These are phyloP conservation scores for Fusarium sublunatum DNA, from an alignment of 2,329 filamentous ascomycete species.

Conservation along the genomic window DNA sequence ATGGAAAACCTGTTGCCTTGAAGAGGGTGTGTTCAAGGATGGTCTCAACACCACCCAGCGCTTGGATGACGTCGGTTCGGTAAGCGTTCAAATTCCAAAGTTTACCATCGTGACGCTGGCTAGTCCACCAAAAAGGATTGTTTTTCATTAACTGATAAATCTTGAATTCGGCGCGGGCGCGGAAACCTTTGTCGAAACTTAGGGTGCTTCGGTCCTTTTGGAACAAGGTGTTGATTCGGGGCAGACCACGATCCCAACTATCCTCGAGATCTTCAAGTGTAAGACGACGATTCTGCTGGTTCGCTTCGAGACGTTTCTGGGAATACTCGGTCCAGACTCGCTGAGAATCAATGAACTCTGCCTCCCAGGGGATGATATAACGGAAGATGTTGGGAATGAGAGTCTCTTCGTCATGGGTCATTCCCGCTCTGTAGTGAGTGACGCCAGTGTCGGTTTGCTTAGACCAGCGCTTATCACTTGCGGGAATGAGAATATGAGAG, in stretches of 20 bases:
- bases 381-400: constrained; percentile 99
- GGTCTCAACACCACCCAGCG: constrained; percentile 94
- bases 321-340: constrained; percentile 99
- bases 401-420: constrained; percentile 98
- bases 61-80: constrained; percentile 96
- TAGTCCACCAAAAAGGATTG: constrained; percentile 99
- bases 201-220: constrained; percentile 97
- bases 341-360: constrained; percentile 98
- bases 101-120: constrained; percentile 95
- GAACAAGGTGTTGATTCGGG: constrained; percentile 98
- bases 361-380: constrained; percentile 99
- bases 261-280: constrained; percentile 97
- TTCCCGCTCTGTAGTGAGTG: constrained; percentile 95
- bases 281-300: constrained; percentile 94
- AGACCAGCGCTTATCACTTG: constrained; percentile 97
- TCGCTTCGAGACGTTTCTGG: constrained; percentile 95
- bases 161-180: constrained; percentile 95
- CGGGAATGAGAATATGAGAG: constrained; percentile 95
- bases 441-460: constrained; percentile 98
- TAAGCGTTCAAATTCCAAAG: constrained; percentile 98
- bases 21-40: constrained; percentile 97
- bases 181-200: constrained; percentile 98
- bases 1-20: constrained; percentile 95
- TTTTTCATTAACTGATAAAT: constrained; percentile 99
- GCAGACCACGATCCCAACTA: constrained; percentile 97